Base-by-base conservation (phyloP, 2,329 filamentous ascomycete species). In the Phialophora macrospora region DNA sequence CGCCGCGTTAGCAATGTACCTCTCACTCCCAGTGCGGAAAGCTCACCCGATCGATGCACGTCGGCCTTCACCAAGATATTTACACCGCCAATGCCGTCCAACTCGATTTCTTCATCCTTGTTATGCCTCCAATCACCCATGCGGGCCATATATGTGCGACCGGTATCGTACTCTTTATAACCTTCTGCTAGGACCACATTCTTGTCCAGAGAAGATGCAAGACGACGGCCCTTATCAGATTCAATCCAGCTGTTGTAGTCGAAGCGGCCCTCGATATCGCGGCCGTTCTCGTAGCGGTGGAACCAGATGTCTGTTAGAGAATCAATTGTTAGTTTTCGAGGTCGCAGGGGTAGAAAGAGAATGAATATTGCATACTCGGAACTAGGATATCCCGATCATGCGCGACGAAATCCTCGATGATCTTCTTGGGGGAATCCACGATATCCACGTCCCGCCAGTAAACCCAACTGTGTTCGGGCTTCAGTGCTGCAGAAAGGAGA, bases 241-340 rank as follows among this genome's bases (percentile, higher is more conserved):
- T 99, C 95, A 73, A 96, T 87, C 95, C 95, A 99, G 1, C 95
- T 98, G 80, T 99, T 99, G 82, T 99, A 99, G 77, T 99, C 95
- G 76, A 98, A 99, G 85, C 92, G 88, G 70, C 95, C 95, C 81
- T 99, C 95, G 72, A 98, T 94, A 76, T 99, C 94, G 59, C 84
- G 83, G 28, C 88, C 87, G 71, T 94, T 86, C 70, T 85, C 83
- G 75, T 96, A 97, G 56, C 93, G 87, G 77, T 98, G 94, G 80
- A 97, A 98, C 94, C 94, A 98, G 72, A 99, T 89, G 77, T 98
- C 93, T 97, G 75, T 55, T 38, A 28, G 4, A 11, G 20, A 44
- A 14, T 7, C 12, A 14, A 17, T 46, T 26, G 32, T 20, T n/a
- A 22, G 8, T n/a, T 3, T 17, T 28, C n/a, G 22, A 44, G 30